Conservation (phyloP, 805 yeast genomes). For the Candida manassasensis region DNA sequence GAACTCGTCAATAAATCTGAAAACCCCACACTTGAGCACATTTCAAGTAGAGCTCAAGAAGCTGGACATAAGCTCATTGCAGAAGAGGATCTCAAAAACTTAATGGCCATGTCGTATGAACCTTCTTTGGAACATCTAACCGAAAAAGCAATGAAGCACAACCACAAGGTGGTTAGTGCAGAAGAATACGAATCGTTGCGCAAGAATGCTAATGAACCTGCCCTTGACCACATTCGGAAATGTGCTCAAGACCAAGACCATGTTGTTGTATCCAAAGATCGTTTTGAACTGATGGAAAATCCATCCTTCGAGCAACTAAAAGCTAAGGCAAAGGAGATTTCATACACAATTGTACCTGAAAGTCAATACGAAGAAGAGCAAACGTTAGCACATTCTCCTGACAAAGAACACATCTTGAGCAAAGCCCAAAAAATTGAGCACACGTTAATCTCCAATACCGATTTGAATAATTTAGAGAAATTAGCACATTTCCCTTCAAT, state of each 20-base stretch:
- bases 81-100: conserved; percentile 1
- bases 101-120: conserved; percentile 8
- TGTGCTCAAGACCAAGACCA: conserved; percentile 8
- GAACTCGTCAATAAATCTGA: neutral
- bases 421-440: conserved; percentile 9
- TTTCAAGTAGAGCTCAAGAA: conserved; percentile 4
- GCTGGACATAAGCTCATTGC: neutral
- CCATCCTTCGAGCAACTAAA: neutral
- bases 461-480: conserved; percentile 6
- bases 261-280: conserved; percentile 6
- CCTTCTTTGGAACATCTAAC: conserved; percentile 19
- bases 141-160: conserved; percentile 10
- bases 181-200: conserved; percentile 24
- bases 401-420: conserved; percentile 14
- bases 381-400: conserved; percentile 5
- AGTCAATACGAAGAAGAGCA: conserved; percentile 9
- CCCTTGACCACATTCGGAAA: conserved; percentile 13
- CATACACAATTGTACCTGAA: conserved; percentile 8
- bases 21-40: conserved; percentile 3
- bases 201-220: conserved; percentile 17
- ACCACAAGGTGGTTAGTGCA: conserved; percentile 9
- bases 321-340: neutral
- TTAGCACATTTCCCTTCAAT: conserved; percentile 6
- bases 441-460: conserved; percentile 10
- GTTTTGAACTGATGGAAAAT: neutral